phyloP scores from a whole-genome alignment of 2,329 filamentous ascomycete genomes.

The Cercospora nicotianae region DNA sequence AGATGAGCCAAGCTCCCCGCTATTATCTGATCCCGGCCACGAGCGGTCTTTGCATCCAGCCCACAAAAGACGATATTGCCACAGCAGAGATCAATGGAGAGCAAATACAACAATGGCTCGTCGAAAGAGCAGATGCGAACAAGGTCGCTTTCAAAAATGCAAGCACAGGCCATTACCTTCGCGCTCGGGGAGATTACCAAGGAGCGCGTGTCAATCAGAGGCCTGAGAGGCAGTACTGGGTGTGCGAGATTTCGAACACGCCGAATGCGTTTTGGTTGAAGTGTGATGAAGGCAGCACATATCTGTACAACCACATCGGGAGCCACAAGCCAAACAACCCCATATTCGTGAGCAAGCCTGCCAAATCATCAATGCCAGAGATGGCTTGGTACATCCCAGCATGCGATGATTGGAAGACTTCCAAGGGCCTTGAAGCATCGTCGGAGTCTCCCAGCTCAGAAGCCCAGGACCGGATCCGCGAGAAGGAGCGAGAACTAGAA shows the following conservation, averaged over 20 bases:
- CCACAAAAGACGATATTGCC: slow-evolving; percentile 9
- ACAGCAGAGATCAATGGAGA: slow-evolving; percentile 16
- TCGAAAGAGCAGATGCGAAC: slow-evolving; percentile 1
- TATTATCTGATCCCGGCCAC: slow-evolving; percentile 17
- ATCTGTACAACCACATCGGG: slow-evolving; percentile 15
- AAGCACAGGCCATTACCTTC: slow-evolving; percentile 11
- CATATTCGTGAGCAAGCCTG: slow-evolving; percentile 5
- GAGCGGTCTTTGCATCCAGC: slow-evolving; percentile 17
- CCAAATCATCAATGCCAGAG: slow-evolving; percentile 2
- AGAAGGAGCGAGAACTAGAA: slow-evolving; percentile 2
- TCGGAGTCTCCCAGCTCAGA: background rate
- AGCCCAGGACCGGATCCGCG: slow-evolving; percentile 1
- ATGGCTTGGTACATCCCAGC: slow-evolving; percentile 16
- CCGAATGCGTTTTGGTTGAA: slow-evolving; percentile 17
- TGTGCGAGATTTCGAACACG: slow-evolving; percentile 10
- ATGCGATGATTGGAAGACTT: slow-evolving; percentile 10
- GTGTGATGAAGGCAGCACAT: slow-evolving; percentile 8
- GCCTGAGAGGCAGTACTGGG: slow-evolving; percentile 15
- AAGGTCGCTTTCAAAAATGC: slow-evolving; percentile 16
- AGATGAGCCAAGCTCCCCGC: slow-evolving; percentile 9
- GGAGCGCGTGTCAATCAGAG: slow-evolving; percentile 6
- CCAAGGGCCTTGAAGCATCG: background rate
- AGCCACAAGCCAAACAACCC: slow-evolving; percentile 10
- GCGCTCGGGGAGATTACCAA: background rate
- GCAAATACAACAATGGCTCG: slow-evolving; percentile 9